phyloP scores from a whole-genome alignment of 352 stramenopile genomes.

The Chrysophaeum taylorii region DNA sequence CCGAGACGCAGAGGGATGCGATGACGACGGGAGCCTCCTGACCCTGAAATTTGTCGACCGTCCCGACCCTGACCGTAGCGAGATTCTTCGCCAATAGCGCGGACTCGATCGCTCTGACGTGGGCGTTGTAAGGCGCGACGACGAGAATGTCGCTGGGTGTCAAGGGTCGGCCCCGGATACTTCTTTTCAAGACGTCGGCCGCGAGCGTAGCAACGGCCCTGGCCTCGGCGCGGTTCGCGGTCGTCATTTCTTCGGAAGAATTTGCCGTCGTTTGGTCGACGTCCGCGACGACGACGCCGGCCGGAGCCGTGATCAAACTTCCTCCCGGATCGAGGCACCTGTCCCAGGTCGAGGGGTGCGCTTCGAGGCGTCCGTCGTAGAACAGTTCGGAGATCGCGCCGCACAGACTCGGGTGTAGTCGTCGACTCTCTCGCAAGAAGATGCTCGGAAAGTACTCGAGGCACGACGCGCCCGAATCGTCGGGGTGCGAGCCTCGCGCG shows the following conservation, averaged over 20 bases:
- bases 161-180: not conserved
- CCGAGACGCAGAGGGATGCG: not conserved
- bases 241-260: not conserved
- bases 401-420: not conserved
- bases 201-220: not conserved
- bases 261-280: not conserved
- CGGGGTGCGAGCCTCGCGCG: not conserved
- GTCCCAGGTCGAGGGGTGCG: not conserved
- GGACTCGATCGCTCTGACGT: not conserved
- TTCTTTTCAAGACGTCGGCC: not conserved
- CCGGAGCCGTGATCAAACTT: not conserved
- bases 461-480: not conserved
- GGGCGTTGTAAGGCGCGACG: conserved; percentile 2
- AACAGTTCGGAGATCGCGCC: conserved; percentile 9
- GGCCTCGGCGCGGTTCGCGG: not conserved
- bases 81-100: not conserved
- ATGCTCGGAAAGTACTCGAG: not conserved
- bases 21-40: conserved; percentile 1
- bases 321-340: too few species aligned
- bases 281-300: not conserved
- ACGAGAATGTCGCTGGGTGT: not conserved
- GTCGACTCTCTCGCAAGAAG: not conserved
- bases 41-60: not conserved
- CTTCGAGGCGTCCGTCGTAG: not conserved
- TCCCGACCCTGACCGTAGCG: not conserved